Percentiles rank a stretch among this genome's conserved stretches.
phyloP scores from a whole-genome alignment of 176 grass and related monocot species.

The Melocanna baccifera region DNA sequence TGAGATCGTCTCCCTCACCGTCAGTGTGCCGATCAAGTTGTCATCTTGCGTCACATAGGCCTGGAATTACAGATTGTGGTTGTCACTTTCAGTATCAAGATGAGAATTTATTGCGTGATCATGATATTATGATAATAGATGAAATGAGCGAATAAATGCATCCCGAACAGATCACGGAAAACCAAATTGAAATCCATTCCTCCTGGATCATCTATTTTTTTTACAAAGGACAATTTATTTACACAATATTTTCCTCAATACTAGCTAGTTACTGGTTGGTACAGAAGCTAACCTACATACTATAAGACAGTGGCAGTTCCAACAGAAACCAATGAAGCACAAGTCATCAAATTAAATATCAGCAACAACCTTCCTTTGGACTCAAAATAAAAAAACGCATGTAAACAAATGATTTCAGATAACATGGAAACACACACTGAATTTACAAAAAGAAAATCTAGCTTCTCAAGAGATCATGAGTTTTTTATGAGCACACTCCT shows the following conservation, averaged over 20 bases:
- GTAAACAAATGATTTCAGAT: neutral
- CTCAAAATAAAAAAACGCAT: neutral
- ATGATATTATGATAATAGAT: neutral
- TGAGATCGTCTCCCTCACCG: conserved; percentile 86
- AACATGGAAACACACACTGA: neutral
- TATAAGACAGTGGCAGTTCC: neutral
- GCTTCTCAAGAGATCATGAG: neutral
- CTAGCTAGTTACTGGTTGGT: neutral
- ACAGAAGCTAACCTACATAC: neutral
- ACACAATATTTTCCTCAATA: neutral
- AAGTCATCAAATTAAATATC: neutral
- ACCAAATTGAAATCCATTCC: neutral
- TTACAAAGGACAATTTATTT: neutral
- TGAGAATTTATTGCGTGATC: neutral
- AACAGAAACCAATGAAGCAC: neutral
- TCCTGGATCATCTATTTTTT: neutral
- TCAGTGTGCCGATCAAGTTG: conserved; percentile 87
- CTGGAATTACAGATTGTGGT: conserved; percentile 31
- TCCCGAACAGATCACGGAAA: no score
- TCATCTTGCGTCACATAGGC: conserved; percentile 96
- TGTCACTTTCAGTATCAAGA: neutral
- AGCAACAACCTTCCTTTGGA: neutral
- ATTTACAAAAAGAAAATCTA: neutral
- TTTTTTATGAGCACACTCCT: conserved; percentile 12
- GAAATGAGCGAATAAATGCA: neutral